Percentiles rank a stretch among this genome's conserved stretches.
Evolutionary conservation across 2,329 filamentous ascomycete species (phyloP).

Genomic region (Aspergillus fischeri): DNA sequence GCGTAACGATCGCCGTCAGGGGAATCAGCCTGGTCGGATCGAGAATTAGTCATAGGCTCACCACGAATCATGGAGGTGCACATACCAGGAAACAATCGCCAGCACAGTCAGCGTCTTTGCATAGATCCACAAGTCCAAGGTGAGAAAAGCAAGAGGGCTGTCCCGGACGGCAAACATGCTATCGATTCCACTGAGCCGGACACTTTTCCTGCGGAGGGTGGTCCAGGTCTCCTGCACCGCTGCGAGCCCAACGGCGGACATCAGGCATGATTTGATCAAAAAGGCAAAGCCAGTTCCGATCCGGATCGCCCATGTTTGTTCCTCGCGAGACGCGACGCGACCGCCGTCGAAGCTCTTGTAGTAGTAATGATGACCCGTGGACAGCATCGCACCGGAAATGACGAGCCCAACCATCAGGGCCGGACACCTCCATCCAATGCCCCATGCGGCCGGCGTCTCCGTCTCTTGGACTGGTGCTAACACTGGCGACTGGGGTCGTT

Average conservation of each 20-base stretch:
- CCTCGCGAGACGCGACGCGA: conserved; percentile 2
- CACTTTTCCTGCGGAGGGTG: conserved; percentile 7
- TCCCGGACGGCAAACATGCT: conserved; percentile 6
- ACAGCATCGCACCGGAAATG: conserved; percentile 1
- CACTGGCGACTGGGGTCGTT: no score
- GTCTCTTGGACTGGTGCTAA: no score
- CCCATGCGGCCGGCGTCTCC: neutral
- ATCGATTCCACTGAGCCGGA: conserved; percentile 6
- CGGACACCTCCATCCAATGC: conserved; percentile 2
- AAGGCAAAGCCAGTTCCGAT: conserved; percentile 11
- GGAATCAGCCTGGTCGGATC: conserved; percentile 2
- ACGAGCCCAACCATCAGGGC: conserved; percentile 5
- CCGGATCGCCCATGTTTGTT: conserved; percentile 10
- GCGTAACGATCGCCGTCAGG: conserved; percentile 1
- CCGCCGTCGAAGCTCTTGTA: conserved; percentile 1
- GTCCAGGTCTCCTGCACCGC: conserved; percentile 8
- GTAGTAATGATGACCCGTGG: conserved; percentile 4
- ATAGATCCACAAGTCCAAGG: conserved; percentile 5
- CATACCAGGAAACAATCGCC: conserved; percentile 8
- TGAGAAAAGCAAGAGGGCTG: conserved; percentile 4
- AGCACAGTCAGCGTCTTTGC: conserved; percentile 8
- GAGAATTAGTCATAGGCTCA: neutral
- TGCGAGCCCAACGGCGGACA: conserved; percentile 6
- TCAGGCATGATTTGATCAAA: conserved; percentile 2
- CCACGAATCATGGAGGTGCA: neutral